A percentile compares a stretch with the other conserved stretches of the same genome.
Conservation (phyloP, 108 stramenopile genomes). For the Aurantiochytrium sp. region DNA sequence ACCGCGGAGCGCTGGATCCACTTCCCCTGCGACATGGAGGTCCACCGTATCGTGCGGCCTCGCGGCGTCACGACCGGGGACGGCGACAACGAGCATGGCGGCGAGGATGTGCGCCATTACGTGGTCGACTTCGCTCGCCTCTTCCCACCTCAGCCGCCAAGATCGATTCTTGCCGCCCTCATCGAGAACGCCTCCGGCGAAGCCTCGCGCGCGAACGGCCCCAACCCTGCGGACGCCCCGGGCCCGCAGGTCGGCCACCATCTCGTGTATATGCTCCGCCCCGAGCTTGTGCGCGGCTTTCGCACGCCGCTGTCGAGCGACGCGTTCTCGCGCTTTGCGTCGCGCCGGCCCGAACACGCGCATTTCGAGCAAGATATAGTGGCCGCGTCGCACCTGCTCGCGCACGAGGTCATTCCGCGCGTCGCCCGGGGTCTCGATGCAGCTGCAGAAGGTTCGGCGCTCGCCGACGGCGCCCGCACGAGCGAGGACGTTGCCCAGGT, state of each 20-base stretch:
- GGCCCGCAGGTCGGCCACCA: background rate
- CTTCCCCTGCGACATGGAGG: conserved; percentile 17
- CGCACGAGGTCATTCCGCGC: background rate
- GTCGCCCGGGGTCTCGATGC: background rate
- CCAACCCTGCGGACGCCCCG: background rate
- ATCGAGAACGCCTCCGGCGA: background rate
- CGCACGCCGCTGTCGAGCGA: background rate
- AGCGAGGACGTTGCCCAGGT: background rate
- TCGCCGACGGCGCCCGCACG: background rate
- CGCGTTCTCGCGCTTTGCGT: background rate
- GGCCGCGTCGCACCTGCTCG: background rate
- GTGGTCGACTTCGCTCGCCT: conserved; percentile 11
- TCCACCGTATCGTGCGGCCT: background rate
- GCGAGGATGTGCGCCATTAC: background rate
- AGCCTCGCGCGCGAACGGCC: background rate
- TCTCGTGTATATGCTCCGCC: conserved; percentile 7
- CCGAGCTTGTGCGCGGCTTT: background rate
- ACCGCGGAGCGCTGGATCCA: background rate
- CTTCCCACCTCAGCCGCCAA: background rate
- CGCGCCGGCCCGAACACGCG: background rate
- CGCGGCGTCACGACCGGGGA: no score
- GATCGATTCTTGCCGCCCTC: background rate
- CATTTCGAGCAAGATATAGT: background rate
- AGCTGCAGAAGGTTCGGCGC: no score
- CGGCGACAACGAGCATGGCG: background rate